Conservation (phyloP, 2,329 filamentous ascomycete species). For the Monilinia laxa region DNA sequence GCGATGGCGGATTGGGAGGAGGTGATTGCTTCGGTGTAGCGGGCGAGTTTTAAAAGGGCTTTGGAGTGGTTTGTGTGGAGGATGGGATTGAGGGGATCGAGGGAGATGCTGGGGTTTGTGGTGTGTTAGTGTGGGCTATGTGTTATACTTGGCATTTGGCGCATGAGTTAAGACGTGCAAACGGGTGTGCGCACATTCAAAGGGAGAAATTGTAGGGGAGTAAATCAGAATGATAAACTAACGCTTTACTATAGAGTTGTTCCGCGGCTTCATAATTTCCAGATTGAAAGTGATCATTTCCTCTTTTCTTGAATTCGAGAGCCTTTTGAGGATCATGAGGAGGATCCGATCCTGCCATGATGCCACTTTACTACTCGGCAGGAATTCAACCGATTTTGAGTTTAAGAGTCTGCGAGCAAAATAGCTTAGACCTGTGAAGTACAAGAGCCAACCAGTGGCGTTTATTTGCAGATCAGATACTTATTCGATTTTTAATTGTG, state of each 20-base stretch:
- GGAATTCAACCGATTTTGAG: neutral
- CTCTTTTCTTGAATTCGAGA: conserved; percentile 37
- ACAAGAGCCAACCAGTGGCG: no score
- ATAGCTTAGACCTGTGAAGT: neutral
- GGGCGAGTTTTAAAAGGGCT: conserved; percentile 69
- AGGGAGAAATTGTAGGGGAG: neutral
- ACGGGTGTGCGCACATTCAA: neutral
- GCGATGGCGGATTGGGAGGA: conserved; percentile 75
- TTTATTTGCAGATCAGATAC: neutral
- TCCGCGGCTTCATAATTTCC: conserved; percentile 67
- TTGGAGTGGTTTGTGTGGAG: conserved; percentile 91
- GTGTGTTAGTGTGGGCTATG: conserved; percentile 8
- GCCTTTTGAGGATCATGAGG: conserved; percentile 30
- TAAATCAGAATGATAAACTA: conserved; percentile 39
- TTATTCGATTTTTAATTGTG: neutral
- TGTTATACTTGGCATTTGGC: conserved; percentile 11
- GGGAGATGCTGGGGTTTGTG: conserved; percentile 61
- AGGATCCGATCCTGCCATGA: conserved; percentile 33
- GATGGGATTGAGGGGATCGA: conserved; percentile 72
- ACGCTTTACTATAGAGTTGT: conserved; percentile 70
- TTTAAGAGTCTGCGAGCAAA: neutral
- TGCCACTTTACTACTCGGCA: conserved; percentile 10
- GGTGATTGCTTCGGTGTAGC: conserved; percentile 71
- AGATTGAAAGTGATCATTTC: conserved; percentile 56
- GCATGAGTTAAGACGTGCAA: neutral